A percentile compares a stretch with the other conserved stretches of the same genome.
Conservation (phyloP, 192 early-diverging fungal species). For the Rhizoclosmatium sp. region DNA sequence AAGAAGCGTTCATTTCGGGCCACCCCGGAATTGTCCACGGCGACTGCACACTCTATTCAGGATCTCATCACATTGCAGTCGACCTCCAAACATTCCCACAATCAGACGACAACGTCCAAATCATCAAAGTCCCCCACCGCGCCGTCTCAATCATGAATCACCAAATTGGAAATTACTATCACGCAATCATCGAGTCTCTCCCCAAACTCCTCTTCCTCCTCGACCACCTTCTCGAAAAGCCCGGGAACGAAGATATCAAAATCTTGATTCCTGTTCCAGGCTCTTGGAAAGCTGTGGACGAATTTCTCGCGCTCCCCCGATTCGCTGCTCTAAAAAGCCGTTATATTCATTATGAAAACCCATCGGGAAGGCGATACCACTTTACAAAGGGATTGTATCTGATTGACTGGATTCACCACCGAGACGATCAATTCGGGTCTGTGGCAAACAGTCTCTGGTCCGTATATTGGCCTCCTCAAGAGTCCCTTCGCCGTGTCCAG, state of each 20-base stretch:
- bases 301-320: background rate
- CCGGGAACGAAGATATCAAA: background rate
- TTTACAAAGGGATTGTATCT: background rate
- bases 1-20: conserved; percentile 24
- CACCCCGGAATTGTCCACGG: conserved; percentile 26
- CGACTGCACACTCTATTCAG: conserved; percentile 23
- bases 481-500: conserved; percentile 10
- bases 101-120: background rate
- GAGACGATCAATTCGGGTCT: background rate
- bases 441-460: conserved; percentile 14
- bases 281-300: background rate
- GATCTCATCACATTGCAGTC: conserved; percentile 17
- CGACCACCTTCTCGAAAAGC: conserved; percentile 6
- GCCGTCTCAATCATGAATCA: conserved; percentile 23
- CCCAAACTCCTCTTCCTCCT: conserved; percentile 32
- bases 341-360: conserved; percentile 3
- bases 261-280: conserved; percentile 27
- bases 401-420: conserved; percentile 30
- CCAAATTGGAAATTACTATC: conserved; percentile 34
- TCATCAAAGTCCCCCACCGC: background rate
- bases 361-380: background rate
- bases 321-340: background rate
- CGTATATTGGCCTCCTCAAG: conserved; percentile 33
- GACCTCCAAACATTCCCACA: conserved; percentile 24
- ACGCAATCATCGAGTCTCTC: conserved; percentile 23